These are phyloP conservation scores for Corchorus capsularis DNA, from an alignment of 345 rosid genomes.

Conservation along the genomic window DNA sequence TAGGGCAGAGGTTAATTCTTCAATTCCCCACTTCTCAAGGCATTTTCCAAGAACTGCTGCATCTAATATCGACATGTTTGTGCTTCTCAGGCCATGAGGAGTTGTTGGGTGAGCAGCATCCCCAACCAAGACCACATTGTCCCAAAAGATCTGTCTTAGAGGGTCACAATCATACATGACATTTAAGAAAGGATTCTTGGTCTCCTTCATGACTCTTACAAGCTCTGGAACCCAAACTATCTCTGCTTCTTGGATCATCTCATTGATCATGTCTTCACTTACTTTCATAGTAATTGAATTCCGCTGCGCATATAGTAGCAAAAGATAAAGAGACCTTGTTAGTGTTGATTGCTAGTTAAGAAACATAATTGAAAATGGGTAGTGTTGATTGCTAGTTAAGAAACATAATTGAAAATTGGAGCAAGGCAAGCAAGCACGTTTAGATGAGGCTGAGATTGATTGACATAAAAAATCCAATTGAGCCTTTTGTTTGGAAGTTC, in stretches of 20 bases:
- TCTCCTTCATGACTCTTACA: conserved; percentile 58
- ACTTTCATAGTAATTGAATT: conserved; percentile 72
- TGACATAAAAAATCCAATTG: conserved; percentile 81
- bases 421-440: conserved; percentile 41
- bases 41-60: conserved; percentile 67
- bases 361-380: background rate
- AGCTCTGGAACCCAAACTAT: conserved; percentile 64
- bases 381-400: no score
- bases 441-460: conserved; percentile 65
- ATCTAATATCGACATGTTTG: conserved; percentile 81
- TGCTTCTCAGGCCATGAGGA: conserved; percentile 80
- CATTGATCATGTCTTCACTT: conserved; percentile 50
- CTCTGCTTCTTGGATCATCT: conserved; percentile 68
- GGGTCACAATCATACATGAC: conserved; percentile 77
- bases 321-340: background rate
- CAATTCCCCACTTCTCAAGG: conserved; percentile 50
- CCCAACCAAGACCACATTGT: conserved; percentile 62
- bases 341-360: background rate
- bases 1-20: conserved; percentile 52
- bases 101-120: conserved; percentile 89
- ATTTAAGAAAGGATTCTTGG: conserved; percentile 79
- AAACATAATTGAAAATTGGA: no score
- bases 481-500: conserved; percentile 60
- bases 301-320: conserved; percentile 29
- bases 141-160: conserved; percentile 50